Evolutionary conservation across 2,329 filamentous ascomycete species (phyloP).

Genomic region (Alternaria tenuissima): DNA sequence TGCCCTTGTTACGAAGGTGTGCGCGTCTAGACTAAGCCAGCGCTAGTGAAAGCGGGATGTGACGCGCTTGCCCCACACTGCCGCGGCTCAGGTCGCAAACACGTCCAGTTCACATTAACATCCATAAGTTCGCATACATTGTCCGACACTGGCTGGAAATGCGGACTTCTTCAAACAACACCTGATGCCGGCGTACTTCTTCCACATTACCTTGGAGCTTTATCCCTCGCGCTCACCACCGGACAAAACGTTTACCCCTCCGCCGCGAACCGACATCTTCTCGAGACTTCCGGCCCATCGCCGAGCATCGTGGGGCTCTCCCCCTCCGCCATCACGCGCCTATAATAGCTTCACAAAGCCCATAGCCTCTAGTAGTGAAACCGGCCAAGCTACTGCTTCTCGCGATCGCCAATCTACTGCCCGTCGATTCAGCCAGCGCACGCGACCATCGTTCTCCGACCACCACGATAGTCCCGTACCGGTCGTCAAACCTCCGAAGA

Average conservation of each 20-base stretch:
- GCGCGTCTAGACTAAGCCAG: background rate
- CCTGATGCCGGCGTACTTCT: slow-evolving; percentile 69
- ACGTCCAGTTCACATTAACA: background rate
- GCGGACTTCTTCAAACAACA: slow-evolving; percentile 4
- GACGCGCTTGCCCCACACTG: slow-evolving; percentile 17
- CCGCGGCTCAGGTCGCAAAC: slow-evolving; percentile 12
- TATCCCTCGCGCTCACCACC: slow-evolving; percentile 54
- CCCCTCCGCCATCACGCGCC: slow-evolving; percentile 20
- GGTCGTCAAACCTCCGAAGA: slow-evolving; percentile 48
- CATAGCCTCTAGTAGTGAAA: slow-evolving; percentile 38
- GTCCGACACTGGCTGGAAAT: slow-evolving; percentile 21
- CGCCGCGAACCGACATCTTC: slow-evolving; percentile 46
- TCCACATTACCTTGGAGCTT: slow-evolving; percentile 69
- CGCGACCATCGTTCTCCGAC: slow-evolving; percentile 47
- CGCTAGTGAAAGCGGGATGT: background rate
- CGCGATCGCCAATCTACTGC: slow-evolving; percentile 30
- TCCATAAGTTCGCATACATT: background rate
- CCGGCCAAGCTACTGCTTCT: slow-evolving; percentile 16
- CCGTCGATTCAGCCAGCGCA: slow-evolving; percentile 44
- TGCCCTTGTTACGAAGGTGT: background rate
- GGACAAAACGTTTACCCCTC: slow-evolving; percentile 50
- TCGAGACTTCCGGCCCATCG: slow-evolving; percentile 54
- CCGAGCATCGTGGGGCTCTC: slow-evolving; percentile 49
- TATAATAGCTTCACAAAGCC: slow-evolving; percentile 28
- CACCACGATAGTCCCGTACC: slow-evolving; percentile 48